phyloP scores from a whole-genome alignment of 2,329 filamentous ascomycete genomes.

The Fusarium concolor region DNA sequence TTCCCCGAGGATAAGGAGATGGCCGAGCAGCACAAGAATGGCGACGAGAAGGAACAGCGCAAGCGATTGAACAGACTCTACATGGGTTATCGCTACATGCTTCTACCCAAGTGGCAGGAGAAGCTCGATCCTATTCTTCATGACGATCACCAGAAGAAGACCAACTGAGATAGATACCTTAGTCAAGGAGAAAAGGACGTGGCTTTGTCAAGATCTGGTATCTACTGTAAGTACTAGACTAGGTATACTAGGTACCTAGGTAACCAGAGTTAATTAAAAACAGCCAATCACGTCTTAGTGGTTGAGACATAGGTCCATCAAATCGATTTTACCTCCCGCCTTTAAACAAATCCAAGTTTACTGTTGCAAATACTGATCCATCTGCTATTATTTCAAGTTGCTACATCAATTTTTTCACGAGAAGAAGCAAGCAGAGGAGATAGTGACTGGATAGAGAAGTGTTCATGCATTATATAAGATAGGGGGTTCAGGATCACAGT shows the following conservation, averaged over 20 bases:
- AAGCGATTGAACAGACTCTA: constrained; percentile 9
- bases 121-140: constrained; percentile 21
- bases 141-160: background rate
- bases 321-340: background rate
- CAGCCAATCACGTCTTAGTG: constrained; percentile 7
- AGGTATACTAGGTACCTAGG: too few relatives aligned
- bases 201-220: too few relatives aligned
- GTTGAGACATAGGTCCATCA: background rate
- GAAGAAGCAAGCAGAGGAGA: too few relatives aligned
- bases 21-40: constrained; percentile 1
- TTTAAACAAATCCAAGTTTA: background rate
- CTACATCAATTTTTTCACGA: too few relatives aligned
- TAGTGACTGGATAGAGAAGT: too few relatives aligned
- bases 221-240: too few relatives aligned
- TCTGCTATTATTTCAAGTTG: too few relatives aligned
- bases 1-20: background rate
- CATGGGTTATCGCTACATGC: constrained; percentile 22
- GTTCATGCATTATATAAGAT: too few relatives aligned
- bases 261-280: background rate
- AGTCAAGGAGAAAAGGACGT: too few relatives aligned
- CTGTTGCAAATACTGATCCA: too few relatives aligned
- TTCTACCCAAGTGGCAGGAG: background rate
- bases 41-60: constrained; percentile 14
- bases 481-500: too few relatives aligned
- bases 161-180: background rate